A percentile compares a stretch with the other conserved stretches of the same genome.
These are phyloP conservation scores for Macrotyloma uniflorum DNA, from an alignment of 306 rosid genomes.

Conservation along the genomic window DNA sequence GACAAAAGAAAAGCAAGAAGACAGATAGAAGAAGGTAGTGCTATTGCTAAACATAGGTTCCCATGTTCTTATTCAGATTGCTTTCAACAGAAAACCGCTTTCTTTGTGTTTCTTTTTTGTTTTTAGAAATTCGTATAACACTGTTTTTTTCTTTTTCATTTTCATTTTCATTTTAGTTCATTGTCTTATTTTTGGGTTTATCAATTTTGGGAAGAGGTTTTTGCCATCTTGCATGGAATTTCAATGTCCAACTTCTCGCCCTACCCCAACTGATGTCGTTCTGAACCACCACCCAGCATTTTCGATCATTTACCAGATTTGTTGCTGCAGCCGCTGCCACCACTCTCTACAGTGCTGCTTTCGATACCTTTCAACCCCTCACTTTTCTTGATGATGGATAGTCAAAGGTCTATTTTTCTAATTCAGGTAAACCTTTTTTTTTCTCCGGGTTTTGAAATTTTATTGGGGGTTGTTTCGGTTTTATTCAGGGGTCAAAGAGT, in stretches of 20 bases:
- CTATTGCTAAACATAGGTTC: neutral
- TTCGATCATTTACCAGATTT: constrained; percentile 27
- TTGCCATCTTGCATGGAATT: constrained; percentile 42
- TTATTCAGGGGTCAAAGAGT: neutral
- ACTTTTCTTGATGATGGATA: constrained; percentile 29
- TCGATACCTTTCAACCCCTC: constrained; percentile 26
- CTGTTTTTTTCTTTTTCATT: neutral
- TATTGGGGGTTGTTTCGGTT: neutral
- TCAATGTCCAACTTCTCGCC: constrained; percentile 27
- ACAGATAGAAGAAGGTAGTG: neutral
- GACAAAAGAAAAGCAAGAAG: neutral
- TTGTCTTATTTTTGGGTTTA: constrained; percentile 41
- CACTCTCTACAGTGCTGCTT: constrained; percentile 30
- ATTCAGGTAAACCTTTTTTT: constrained; percentile 36
- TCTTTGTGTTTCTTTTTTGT: neutral
- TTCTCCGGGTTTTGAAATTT: neutral
- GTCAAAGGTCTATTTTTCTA: constrained; percentile 45
- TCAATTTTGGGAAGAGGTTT: constrained; percentile 22
- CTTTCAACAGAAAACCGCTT: constrained; percentile 37
- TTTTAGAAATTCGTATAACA: constrained; percentile 5
- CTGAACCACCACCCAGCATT: neutral
- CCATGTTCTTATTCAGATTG: neutral
- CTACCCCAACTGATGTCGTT: constrained; percentile 35
- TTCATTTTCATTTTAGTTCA: neutral
- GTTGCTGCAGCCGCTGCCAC: constrained; percentile 1